Evolutionary conservation across 306 rosid genomes (phyloP).

Genomic region (Lathyrus sativus): DNA sequence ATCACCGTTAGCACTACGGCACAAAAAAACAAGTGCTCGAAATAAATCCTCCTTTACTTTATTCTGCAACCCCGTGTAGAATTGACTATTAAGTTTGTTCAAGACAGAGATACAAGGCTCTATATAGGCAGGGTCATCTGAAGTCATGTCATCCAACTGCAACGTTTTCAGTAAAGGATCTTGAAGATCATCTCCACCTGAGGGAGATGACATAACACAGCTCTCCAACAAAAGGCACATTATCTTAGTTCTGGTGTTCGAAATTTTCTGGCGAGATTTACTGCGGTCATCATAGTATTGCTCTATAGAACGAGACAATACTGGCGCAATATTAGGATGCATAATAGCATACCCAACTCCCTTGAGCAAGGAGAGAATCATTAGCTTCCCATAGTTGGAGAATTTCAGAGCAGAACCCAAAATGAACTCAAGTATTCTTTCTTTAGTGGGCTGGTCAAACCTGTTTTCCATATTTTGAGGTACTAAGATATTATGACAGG

Average conservation of each 20-base stretch:
- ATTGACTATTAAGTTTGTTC: constrained; percentile 60
- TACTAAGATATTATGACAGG: constrained; percentile 54
- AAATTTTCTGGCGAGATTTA: constrained; percentile 48
- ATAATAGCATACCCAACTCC: constrained; percentile 68
- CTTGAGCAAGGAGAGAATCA: constrained; percentile 75
- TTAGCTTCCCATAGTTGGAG: constrained; percentile 80
- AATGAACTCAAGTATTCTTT: constrained; percentile 63
- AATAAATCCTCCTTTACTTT: constrained; percentile 71
- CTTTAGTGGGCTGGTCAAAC: constrained; percentile 75
- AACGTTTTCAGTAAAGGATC: constrained; percentile 65
- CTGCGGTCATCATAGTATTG: constrained; percentile 43
- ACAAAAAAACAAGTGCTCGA: constrained; percentile 60
- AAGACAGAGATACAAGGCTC: constrained; percentile 76
- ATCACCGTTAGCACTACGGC: constrained; percentile 57
- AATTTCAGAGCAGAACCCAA: constrained; percentile 67
- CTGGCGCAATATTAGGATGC: constrained; percentile 52
- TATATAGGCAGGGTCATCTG: constrained; percentile 61
- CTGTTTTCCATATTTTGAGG: constrained; percentile 75
- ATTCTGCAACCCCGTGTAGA: constrained; percentile 53
- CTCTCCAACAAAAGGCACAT: constrained; percentile 82
- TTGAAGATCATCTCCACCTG: constrained; percentile 55
- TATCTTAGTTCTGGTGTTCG: constrained; percentile 64
- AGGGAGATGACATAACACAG: constrained; percentile 60
- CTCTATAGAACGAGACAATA: constrained; percentile 57
- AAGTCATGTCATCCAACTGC: constrained; percentile 61